These are phyloP conservation scores for Penicillium sp. DNA, from an alignment of 2,329 filamentous ascomycete species.

Conservation along the genomic window DNA sequence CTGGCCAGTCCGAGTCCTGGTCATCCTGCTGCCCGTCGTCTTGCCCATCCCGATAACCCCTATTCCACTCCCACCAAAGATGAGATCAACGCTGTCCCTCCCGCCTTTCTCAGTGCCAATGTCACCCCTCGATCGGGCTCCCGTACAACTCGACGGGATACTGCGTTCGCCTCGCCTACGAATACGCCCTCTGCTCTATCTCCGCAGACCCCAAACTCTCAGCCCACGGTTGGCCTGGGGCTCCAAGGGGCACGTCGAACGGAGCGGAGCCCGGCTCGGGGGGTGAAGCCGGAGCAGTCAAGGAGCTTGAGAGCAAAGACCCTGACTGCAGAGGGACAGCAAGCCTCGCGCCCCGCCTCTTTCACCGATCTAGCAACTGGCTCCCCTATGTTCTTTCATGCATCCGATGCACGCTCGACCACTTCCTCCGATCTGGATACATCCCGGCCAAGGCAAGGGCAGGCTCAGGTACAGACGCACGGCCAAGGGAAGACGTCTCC, in stretches of 20 bases:
- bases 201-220: constrained; percentile 29
- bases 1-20: constrained; percentile 45
- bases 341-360: constrained; percentile 31
- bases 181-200: constrained; percentile 41
- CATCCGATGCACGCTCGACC: constrained; percentile 64
- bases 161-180: constrained; percentile 61
- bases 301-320: constrained; percentile 37
- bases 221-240: constrained; percentile 22
- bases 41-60: constrained; percentile 31
- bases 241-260: constrained; percentile 25
- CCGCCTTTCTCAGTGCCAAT: constrained; percentile 60
- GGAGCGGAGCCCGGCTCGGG: constrained; percentile 36
- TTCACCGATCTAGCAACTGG: constrained; percentile 34
- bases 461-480: not conserved
- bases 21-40: constrained; percentile 32
- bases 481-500: constrained; percentile 21
- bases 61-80: constrained; percentile 33
- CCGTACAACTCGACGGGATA: constrained; percentile 67
- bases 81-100: constrained; percentile 53
- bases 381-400: constrained; percentile 81
- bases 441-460: constrained; percentile 21
- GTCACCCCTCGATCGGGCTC: constrained; percentile 74
- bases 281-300: constrained; percentile 28
- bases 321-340: constrained; percentile 34
- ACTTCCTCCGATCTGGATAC: constrained; percentile 37